Evolutionary conservation across 257 asterid genomes (phyloP).

Genomic region (Primulina huaijiensis): DNA sequence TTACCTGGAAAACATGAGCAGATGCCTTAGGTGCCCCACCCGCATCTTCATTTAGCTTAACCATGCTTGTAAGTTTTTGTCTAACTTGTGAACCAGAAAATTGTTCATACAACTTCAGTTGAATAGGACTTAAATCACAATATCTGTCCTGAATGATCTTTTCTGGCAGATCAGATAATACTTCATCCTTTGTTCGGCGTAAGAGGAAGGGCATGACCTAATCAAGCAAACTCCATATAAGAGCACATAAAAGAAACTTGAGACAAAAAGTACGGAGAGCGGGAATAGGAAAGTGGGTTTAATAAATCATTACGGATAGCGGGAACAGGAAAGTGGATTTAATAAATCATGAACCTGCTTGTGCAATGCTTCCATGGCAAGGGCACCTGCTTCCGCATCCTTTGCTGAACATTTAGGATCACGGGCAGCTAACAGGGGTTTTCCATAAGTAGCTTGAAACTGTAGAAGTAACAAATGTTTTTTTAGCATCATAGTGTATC

Average conservation of each 20-base stretch:
- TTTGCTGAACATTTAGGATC: slow-evolving; percentile 97
- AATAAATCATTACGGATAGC: slow-evolving; percentile 13
- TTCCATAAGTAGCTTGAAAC: slow-evolving; percentile 97
- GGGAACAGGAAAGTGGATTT: slow-evolving; percentile 11
- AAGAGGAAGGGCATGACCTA: slow-evolving; percentile 99
- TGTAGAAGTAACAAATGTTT: slow-evolving; percentile 35
- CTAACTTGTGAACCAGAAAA: slow-evolving; percentile 93
- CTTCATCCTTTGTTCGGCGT: slow-evolving; percentile 97
- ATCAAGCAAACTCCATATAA: slow-evolving; percentile 23
- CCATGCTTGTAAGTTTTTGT: slow-evolving; percentile 80
- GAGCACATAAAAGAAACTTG: slow-evolving; percentile 10
- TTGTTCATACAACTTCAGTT: slow-evolving; percentile 81
- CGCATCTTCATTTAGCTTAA: slow-evolving; percentile 67
- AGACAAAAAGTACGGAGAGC: slow-evolving; percentile 7
- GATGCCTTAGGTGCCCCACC: slow-evolving; percentile 80
- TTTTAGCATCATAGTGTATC: slow-evolving; percentile 13
- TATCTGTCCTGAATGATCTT: slow-evolving; percentile 98
- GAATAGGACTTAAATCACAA: slow-evolving; percentile 95
- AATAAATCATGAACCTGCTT: slow-evolving; percentile 62
- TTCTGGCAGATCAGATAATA: slow-evolving; percentile 93
- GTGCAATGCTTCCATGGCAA: slow-evolving; percentile 99
- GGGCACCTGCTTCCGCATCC: slow-evolving; percentile 95
- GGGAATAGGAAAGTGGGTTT: slow-evolving; percentile 11
- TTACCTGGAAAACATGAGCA: slow-evolving; percentile 97
- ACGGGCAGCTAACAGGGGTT: slow-evolving; percentile 88